These are phyloP conservation scores for Phytophthora kernoviae DNA, from an alignment of 352 stramenopile species.

Conservation along the genomic window DNA sequence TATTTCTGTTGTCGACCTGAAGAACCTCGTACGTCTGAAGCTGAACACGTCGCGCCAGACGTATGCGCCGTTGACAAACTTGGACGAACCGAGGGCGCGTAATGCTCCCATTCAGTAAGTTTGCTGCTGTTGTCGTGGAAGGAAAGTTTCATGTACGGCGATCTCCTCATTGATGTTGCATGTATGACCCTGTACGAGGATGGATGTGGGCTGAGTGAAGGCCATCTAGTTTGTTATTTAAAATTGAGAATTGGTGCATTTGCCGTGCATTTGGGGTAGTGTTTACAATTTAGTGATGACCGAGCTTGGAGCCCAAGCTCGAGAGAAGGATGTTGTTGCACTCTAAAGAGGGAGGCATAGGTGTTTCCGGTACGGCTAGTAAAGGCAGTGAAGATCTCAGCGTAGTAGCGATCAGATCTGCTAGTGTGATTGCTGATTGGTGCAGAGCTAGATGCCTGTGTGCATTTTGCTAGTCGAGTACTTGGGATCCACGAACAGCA, in stretches of 20 bases:
- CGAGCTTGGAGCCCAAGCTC: too few relatives aligned
- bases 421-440: too few relatives aligned
- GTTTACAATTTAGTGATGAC: too few relatives aligned
- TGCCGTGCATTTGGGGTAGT: not conserved
- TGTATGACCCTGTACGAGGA: constrained; percentile 7
- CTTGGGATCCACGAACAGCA: too few relatives aligned
- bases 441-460: too few relatives aligned
- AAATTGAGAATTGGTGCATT: not conserved
- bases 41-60: constrained; percentile 54
- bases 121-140: not conserved
- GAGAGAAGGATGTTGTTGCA: too few relatives aligned
- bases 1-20: constrained; percentile 73
- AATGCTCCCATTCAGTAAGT: constrained; percentile 16
- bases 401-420: too few relatives aligned
- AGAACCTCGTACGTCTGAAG: constrained; percentile 72
- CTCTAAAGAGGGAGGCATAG: too few relatives aligned
- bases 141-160: not conserved
- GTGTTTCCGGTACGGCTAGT: too few relatives aligned
- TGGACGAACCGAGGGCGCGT: constrained; percentile 38
- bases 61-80: constrained; percentile 73
- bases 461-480: too few relatives aligned
- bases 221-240: constrained; percentile 12
- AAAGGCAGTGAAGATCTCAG: too few relatives aligned
- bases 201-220: constrained; percentile 18
- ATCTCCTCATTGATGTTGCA: constrained; percentile 6